Evolutionary conservation across 2,329 filamentous ascomycete species (phyloP).

Genomic region (Fusarium ambrosium): DNA sequence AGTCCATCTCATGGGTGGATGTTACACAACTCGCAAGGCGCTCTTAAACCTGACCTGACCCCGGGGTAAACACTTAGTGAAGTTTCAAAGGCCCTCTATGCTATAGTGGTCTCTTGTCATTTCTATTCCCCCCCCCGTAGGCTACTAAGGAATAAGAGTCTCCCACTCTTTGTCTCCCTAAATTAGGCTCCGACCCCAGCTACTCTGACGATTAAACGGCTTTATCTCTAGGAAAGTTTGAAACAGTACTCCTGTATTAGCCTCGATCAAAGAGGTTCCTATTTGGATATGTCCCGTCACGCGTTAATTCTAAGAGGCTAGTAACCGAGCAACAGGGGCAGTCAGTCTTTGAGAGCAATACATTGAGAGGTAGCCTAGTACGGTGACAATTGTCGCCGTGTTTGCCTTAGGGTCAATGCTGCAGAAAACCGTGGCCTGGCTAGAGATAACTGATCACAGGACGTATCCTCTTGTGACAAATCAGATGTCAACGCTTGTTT

Average conservation of each 20-base stretch:
- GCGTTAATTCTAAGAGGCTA: neutral
- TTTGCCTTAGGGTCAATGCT: neutral
- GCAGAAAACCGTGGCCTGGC: neutral
- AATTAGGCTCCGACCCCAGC: neutral
- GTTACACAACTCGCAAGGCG: no score
- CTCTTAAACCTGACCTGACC: no score
- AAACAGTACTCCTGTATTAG: neutral
- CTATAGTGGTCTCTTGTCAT: no score
- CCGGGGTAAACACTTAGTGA: no score
- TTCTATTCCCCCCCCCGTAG: no score
- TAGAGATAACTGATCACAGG: neutral
- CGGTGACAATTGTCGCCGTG: no score
- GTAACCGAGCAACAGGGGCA: neutral
- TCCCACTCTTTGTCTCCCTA: no score
- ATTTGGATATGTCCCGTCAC: neutral
- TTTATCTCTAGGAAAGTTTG: neutral
- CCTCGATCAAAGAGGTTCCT: neutral
- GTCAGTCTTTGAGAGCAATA: neutral
- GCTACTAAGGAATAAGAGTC: no score
- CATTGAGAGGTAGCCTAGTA: neutral
- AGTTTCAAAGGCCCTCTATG: neutral
- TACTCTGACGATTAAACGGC: neutral
- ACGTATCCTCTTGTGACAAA: neutral
- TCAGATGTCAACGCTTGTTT: neutral
- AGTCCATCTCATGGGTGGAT: neutral